These are phyloP conservation scores for Tephrocybe sp. DNA, from an alignment of 768 basidiomycete species.

Conservation along the genomic window DNA sequence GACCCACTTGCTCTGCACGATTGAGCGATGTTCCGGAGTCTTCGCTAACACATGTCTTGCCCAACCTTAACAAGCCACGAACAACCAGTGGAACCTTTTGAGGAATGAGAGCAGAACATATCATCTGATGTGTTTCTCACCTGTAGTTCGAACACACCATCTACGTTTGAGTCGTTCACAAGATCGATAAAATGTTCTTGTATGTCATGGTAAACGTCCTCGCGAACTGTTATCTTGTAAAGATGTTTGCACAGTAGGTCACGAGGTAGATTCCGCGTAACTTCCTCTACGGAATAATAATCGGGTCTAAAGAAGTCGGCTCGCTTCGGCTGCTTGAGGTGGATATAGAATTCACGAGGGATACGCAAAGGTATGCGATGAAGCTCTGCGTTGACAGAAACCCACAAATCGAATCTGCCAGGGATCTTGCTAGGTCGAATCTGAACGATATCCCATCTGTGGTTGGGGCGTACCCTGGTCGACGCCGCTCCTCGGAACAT, in stretches of 20 bases:
- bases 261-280: slow-evolving; percentile 77
- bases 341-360: slow-evolving; percentile 91
- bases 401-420: slow-evolving; percentile 88
- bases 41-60: slow-evolving; percentile 75
- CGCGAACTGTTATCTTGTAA: slow-evolving; percentile 80
- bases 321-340: slow-evolving; percentile 68
- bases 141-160: slow-evolving; percentile 93
- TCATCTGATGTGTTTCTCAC: slow-evolving; percentile 41
- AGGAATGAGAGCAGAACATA: background rate
- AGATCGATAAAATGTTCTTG: slow-evolving; percentile 92
- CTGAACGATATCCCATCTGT: slow-evolving; percentile 92
- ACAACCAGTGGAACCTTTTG: slow-evolving; percentile 77
- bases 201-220: slow-evolving; percentile 80
- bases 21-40: slow-evolving; percentile 73
- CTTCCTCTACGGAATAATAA: slow-evolving; percentile 70
- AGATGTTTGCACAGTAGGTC: slow-evolving; percentile 76
- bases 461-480: slow-evolving; percentile 54
- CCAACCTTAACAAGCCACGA: slow-evolving; percentile 80
- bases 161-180: slow-evolving; percentile 91
- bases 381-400: slow-evolving; percentile 78
- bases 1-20: slow-evolving; percentile 76
- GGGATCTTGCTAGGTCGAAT: slow-evolving; percentile 74
- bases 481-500: slow-evolving; percentile 61
- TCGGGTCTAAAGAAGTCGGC: slow-evolving; percentile 66
- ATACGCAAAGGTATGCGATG: slow-evolving; percentile 83